Conservation (phyloP, 2,329 filamentous ascomycete species). For the Fusarium coffeatum region DNA sequence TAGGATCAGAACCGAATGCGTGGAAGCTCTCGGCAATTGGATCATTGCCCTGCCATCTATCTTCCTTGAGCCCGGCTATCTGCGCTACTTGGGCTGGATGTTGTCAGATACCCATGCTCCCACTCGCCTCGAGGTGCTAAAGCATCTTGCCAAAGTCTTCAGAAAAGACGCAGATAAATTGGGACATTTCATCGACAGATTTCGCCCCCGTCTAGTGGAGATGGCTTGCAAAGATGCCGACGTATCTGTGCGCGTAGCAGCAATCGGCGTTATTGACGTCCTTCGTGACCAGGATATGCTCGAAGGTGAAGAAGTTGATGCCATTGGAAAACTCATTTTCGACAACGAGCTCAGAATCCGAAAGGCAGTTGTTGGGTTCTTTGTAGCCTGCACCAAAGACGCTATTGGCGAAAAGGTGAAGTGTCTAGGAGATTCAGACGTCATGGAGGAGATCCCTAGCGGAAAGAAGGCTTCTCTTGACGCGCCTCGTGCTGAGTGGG, state of each 20-base stretch:
- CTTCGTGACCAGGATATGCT: conserved; percentile 87
- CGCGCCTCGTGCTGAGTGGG: conserved; percentile 83
- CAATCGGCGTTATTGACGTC: conserved; percentile 83
- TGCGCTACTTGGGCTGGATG: conserved; percentile 96
- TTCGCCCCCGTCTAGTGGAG: conserved; percentile 87
- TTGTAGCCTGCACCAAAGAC: conserved; percentile 87
- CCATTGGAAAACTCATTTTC: conserved; percentile 87
- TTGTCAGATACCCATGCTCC: conserved; percentile 82
- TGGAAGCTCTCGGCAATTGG: conserved; percentile 88
- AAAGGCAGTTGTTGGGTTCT: conserved; percentile 90
- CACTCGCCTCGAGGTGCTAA: conserved; percentile 86
- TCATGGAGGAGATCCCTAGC: conserved; percentile 76
- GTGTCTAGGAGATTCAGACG: conserved; percentile 83
- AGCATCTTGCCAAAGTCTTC: conserved; percentile 83
- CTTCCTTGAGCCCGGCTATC: conserved; percentile 90
- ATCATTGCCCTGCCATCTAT: conserved; percentile 85
- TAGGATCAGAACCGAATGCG: conserved; percentile 88
- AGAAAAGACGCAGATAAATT: conserved; percentile 84
- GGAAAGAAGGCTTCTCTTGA: conserved; percentile 80
- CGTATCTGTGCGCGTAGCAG: conserved; percentile 79
- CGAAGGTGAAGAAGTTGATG: conserved; percentile 91
- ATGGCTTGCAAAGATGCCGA: conserved; percentile 92
- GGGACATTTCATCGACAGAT: conserved; percentile 92
- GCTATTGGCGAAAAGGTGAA: conserved; percentile 83
- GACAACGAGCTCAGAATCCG: conserved; percentile 87